Evolutionary conservation across 1,284 basidiomycete genomes (phyloP).

Genomic region (Boletus sp.): DNA sequence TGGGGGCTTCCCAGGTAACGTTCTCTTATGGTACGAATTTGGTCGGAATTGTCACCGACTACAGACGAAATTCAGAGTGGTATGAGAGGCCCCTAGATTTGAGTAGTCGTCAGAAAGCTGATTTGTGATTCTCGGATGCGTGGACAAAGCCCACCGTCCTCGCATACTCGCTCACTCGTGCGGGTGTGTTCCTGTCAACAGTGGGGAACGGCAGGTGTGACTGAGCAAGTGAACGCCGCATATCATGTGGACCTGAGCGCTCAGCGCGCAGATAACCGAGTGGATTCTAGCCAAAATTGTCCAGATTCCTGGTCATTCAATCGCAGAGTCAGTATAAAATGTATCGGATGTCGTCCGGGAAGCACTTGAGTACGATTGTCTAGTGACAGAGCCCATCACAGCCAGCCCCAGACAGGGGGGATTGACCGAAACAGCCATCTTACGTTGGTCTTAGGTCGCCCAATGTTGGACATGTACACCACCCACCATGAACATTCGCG

Average conservation of each 20-base stretch:
- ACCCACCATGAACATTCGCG: constrained; percentile 22
- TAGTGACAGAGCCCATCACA: too few relatives aligned
- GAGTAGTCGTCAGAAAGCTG: background rate
- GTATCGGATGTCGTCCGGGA: too few relatives aligned
- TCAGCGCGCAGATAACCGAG: background rate
- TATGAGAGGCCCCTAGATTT: background rate
- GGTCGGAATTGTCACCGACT: background rate
- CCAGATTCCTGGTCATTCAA: background rate
- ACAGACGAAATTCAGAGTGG: background rate
- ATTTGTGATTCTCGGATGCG: background rate
- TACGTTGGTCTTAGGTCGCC: background rate
- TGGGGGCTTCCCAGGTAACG: background rate
- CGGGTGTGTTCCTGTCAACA: background rate
- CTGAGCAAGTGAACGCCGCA: background rate
- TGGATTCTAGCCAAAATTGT: background rate
- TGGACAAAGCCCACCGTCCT: background rate
- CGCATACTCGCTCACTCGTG: background rate
- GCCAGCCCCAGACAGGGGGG: too few relatives aligned
- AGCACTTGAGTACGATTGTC: too few relatives aligned
- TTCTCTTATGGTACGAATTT: constrained; percentile 6
- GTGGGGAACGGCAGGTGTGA: background rate
- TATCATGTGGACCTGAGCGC: background rate
- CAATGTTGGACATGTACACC: background rate
- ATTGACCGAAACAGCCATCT: background rate
- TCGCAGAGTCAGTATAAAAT: too few relatives aligned